phyloP scores from a whole-genome alignment of 441 rosid species.

The Eutrema salsugineum region DNA sequence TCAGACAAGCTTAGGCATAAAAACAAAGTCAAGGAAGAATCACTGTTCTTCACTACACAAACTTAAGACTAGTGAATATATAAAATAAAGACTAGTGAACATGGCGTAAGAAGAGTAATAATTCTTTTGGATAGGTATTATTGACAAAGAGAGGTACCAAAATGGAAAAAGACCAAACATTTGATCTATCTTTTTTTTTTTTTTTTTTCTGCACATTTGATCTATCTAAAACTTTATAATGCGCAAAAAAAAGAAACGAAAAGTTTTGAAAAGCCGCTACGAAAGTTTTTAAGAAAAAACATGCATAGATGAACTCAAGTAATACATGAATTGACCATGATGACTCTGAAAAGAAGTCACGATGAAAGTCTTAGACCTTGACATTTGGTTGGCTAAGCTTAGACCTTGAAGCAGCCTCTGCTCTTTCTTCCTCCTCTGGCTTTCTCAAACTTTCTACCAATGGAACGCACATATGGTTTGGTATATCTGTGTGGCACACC shows the following conservation, averaged over 20 bases:
- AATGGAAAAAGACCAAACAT: background rate
- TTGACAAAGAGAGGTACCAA: slow-evolving; percentile 8
- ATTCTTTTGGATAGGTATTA: background rate
- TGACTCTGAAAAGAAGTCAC: too few relatives aligned
- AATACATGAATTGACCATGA: background rate
- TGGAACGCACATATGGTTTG: too few relatives aligned
- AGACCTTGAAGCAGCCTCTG: too few relatives aligned
- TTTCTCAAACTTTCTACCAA: too few relatives aligned
- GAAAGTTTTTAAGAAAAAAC: too few relatives aligned
- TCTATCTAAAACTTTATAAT: background rate
- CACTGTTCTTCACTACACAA: background rate
- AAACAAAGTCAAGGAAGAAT: background rate
- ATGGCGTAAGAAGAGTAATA: background rate
- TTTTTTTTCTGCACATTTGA: too few relatives aligned
- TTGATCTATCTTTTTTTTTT: background rate
- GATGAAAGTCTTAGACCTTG: too few relatives aligned
- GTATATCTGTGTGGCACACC: too few relatives aligned
- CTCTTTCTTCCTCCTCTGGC: too few relatives aligned
- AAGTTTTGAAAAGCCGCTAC: background rate
- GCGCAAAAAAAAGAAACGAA: background rate
- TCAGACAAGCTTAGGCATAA: background rate
- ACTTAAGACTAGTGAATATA: background rate
- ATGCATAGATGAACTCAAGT: background rate
- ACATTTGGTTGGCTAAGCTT: too few relatives aligned
- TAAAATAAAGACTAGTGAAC: background rate